Percentiles rank a stretch among this genome's conserved stretches.
These are phyloP conservation scores for Flammula alnicola DNA, from an alignment of 1,284 basidiomycete genomes.

Conservation along the genomic window DNA sequence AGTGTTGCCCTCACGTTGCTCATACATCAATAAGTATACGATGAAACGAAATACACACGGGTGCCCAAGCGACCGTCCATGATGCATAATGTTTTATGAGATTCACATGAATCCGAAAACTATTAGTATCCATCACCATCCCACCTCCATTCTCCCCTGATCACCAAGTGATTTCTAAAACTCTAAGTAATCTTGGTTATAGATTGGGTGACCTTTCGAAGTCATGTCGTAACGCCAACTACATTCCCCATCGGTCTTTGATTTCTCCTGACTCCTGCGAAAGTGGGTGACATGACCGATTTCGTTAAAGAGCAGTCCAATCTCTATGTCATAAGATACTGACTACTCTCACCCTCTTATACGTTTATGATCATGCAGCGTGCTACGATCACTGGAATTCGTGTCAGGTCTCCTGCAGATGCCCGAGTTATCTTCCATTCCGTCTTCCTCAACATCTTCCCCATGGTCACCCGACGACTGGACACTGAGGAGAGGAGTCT, in stretches of 20 bases:
- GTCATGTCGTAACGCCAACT: constrained; percentile 42
- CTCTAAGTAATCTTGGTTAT: constrained; percentile 49
- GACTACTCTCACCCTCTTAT: constrained; percentile 21
- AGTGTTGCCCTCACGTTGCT: too few species aligned
- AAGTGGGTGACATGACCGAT: constrained; percentile 18
- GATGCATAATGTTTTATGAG: too few species aligned
- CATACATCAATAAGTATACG: too few species aligned
- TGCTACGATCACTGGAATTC: constrained; percentile 50
- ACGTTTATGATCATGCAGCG: constrained; percentile 42
- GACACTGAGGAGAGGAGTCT: constrained; percentile 71
- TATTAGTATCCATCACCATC: constrained; percentile 17
- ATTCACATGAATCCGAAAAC: too few species aligned
- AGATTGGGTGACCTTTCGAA: constrained; percentile 35
- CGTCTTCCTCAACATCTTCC: constrained; percentile 65
- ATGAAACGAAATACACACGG: too few species aligned
- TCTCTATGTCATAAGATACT: constrained; percentile 20
- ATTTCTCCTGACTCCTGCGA: constrained; percentile 37
- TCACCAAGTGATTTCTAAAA: constrained; percentile 49
- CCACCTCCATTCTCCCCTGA: constrained; percentile 35
- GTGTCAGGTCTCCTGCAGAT: constrained; percentile 66
- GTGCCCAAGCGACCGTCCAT: too few species aligned
- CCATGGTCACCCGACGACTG: constrained; percentile 76
- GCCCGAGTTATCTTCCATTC: constrained; percentile 81
- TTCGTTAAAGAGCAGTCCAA: constrained; percentile 18
- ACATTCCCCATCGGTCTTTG: constrained; percentile 42